Conservation (phyloP, 768 basidiomycete species). For the Collybia sordida region DNA sequence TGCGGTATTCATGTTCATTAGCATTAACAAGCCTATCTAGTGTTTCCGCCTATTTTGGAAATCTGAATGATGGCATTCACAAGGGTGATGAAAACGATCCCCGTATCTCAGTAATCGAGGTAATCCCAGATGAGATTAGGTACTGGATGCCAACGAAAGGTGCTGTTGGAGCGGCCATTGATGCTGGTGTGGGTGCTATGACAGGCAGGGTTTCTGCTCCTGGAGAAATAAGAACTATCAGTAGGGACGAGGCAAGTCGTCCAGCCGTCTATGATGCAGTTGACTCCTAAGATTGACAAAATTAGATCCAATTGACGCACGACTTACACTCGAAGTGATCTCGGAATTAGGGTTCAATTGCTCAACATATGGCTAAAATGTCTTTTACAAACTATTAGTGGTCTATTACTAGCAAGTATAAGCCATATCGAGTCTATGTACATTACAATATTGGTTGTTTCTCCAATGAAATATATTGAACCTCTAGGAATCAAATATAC, state of each 20-base stretch:
- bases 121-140: constrained; percentile 77
- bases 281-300: neutral
- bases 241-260: constrained; percentile 61
- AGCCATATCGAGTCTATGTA: no score
- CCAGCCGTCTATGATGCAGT: neutral
- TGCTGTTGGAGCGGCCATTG: constrained; percentile 53
- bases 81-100: constrained; percentile 81
- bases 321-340: constrained; percentile 30
- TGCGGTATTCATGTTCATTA: neutral
- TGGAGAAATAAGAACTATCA: constrained; percentile 78
- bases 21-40: constrained; percentile 28
- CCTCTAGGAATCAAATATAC: no score
- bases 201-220: constrained; percentile 66
- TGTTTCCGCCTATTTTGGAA: constrained; percentile 78
- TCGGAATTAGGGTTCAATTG: no score
- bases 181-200: constrained; percentile 57
- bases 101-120: constrained; percentile 74
- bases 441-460: no score
- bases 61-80: constrained; percentile 82
- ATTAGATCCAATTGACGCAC: constrained; percentile 45
- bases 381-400: no score
- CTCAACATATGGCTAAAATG: no score
- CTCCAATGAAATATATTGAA: no score
- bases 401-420: no score
- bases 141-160: constrained; percentile 76